Evolutionary conservation across 495 filamentous ascomycete species (phyloP).

Genomic region (Aspergillus taichungensis): DNA sequence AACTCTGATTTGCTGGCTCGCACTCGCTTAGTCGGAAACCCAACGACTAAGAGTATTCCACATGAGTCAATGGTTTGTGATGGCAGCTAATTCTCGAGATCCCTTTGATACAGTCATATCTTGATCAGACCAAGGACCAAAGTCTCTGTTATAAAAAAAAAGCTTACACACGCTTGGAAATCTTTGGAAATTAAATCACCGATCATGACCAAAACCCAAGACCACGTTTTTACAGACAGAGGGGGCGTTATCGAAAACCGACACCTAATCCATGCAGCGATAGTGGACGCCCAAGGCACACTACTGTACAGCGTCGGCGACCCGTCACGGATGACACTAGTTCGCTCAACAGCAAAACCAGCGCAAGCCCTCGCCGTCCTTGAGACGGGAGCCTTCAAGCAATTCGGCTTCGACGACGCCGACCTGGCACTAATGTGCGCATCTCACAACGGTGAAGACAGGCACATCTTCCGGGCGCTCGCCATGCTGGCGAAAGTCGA

Average conservation of each 20-base stretch:
- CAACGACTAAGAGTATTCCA: too few species aligned
- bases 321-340: constrained; percentile 26
- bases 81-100: too few species aligned
- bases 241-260: constrained; percentile 28
- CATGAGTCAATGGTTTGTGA: too few species aligned
- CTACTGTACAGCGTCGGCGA: constrained; percentile 29
- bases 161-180: too few species aligned
- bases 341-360: constrained; percentile 35
- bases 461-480: constrained; percentile 22
- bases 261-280: constrained; percentile 28
- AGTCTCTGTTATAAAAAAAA: too few species aligned
- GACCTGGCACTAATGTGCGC: constrained; percentile 37
- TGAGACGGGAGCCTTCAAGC: constrained; percentile 21
- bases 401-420: constrained; percentile 24
- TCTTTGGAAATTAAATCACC: too few species aligned
- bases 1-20: too few species aligned
- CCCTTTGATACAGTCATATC: too few species aligned
- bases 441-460: constrained; percentile 36
- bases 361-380: constrained; percentile 29
- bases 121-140: too few species aligned
- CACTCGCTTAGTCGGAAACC: too few species aligned
- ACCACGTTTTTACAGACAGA: constrained; percentile 20
- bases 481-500: constrained; percentile 23
- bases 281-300: constrained; percentile 21
- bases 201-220: not conserved